A percentile compares a stretch with the other conserved stretches of the same genome.
Conservation (phyloP, 163 green algal genomes). For the Prototheca wickerhamii region DNA sequence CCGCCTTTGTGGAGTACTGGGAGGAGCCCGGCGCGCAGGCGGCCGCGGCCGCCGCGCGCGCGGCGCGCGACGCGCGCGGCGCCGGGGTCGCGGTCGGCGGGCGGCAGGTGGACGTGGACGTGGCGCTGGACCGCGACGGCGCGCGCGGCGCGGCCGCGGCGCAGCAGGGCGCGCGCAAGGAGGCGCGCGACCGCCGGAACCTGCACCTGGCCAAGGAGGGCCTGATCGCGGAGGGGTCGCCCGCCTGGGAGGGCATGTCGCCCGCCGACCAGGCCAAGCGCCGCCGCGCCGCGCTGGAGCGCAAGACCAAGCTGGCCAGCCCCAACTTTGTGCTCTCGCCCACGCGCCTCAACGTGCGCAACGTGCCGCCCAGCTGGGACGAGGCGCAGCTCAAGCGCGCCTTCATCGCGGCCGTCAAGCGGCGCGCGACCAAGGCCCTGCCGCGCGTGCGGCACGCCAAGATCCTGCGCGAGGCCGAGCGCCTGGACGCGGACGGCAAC, state of each 20-base stretch:
- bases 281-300: conserved; percentile 55
- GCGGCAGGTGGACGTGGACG: conserved; percentile 53
- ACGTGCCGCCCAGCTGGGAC: conserved; percentile 67
- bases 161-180: conserved; percentile 1
- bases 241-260: conserved; percentile 66
- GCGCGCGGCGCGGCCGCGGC: conserved; percentile 39
- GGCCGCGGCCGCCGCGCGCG: conserved; percentile 37
- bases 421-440: conserved; percentile 72
- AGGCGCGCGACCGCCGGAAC: conserved; percentile 61
- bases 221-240: conserved; percentile 60
- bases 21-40: conserved; percentile 28
- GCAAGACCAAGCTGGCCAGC: conserved; percentile 74
- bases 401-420: conserved; percentile 59
- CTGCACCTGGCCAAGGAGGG: conserved; percentile 85
- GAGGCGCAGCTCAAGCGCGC: conserved; percentile 63
- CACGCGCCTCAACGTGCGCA: conserved; percentile 76
- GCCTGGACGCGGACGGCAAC: conserved; percentile 15
- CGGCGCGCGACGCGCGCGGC: conserved; percentile 26
- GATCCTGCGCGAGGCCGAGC: conserved; percentile 56
- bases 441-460: conserved; percentile 78
- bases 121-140: conserved; percentile 68
- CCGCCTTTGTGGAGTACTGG: conserved; percentile 87
- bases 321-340: conserved; percentile 87
- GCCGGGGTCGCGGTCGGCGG: conserved; percentile 59
- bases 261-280: conserved; percentile 61